Conservation (phyloP, 345 rosid species). For the Hibiscus tridactylites region DNA sequence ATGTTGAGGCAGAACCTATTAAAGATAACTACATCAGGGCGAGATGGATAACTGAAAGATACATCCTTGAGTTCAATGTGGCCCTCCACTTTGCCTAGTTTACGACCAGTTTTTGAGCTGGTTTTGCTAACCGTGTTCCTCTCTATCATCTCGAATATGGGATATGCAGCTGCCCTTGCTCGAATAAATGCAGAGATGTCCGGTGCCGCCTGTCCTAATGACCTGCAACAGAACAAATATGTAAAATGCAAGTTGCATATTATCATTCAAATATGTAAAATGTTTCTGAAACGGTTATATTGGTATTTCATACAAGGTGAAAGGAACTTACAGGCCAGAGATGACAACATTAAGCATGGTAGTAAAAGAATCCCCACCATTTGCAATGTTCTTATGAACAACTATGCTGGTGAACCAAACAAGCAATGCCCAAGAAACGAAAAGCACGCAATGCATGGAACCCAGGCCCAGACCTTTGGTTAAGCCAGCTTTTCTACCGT, state of each 20-base stretch:
- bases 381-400: slow-evolving; percentile 71
- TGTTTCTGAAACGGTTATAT: no score
- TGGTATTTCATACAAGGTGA: no score
- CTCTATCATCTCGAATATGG: slow-evolving; percentile 90
- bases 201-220: slow-evolving; percentile 89
- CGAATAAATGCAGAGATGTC: slow-evolving; percentile 73
- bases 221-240: slow-evolving; percentile 34
- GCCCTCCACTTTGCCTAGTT: slow-evolving; percentile 55
- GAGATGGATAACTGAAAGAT: slow-evolving; percentile 75
- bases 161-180: slow-evolving; percentile 88
- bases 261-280: no score
- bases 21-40: slow-evolving; percentile 65
- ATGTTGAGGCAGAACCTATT: slow-evolving; percentile 47
- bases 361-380: slow-evolving; percentile 94
- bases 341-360: slow-evolving; percentile 98
- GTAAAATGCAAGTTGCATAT: no score
- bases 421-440: slow-evolving; percentile 89
- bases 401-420: slow-evolving; percentile 88
- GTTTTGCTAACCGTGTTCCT: slow-evolving; percentile 50
- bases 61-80: slow-evolving; percentile 70
- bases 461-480: slow-evolving; percentile 93
- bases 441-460: slow-evolving; percentile 69
- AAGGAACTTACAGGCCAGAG: slow-evolving; percentile 70
- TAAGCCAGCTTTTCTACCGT: slow-evolving; percentile 81
- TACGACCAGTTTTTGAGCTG: slow-evolving; percentile 44